Base-by-base conservation (phyloP, 106 monocot species). In the Platanthera zijinensis region DNA sequence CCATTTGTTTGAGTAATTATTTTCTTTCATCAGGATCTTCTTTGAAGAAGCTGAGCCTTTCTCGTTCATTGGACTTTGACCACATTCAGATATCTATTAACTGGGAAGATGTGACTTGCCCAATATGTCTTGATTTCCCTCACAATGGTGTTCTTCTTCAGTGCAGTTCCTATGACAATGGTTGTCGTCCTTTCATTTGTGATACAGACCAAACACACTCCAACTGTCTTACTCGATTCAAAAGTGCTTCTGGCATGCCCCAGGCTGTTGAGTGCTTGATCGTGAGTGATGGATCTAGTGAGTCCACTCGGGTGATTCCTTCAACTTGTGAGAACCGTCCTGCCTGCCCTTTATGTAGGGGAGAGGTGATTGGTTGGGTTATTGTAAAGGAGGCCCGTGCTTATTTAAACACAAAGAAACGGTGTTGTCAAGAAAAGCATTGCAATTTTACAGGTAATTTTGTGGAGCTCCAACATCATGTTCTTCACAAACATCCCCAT, bases 161-260 rank as follows among this genome's bases (percentile, higher is more conserved):
- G n/a, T 91, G 91, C 64, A 83, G 84, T 3, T 86, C 88, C 17
- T 84, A 85, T 76, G 80, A 86, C 22, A 86, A 86, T 75, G 91
- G 91, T 6, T 90, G 91, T 57, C 79, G 88, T 17, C 88, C 91
- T 2, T 91, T 91, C 75, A 86, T 91, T 57, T 91, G 91, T 53
- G 91, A 91, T 52, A 90, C 90, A 11, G 90, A 83, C 73, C 83
- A 83, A 18, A 84, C 80, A 8, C 91, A 86, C 66, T 88, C 91
- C 28, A 91, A 91, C 67, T 91, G 91, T 78, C 86, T 91, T 28
- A 86, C 78, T 9, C 79, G 91, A 12, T 91, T 86, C 73, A 91
- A 78, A 80, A 76, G 80, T 76, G 88, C 91, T 53, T 88, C 82
- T 74, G 78, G 81, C 32, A 49, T 86, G 50, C 70, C 85, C 57